These are phyloP conservation scores for Gentiana macrophylla DNA, from an alignment of 257 asterid species.

Conservation along the genomic window DNA sequence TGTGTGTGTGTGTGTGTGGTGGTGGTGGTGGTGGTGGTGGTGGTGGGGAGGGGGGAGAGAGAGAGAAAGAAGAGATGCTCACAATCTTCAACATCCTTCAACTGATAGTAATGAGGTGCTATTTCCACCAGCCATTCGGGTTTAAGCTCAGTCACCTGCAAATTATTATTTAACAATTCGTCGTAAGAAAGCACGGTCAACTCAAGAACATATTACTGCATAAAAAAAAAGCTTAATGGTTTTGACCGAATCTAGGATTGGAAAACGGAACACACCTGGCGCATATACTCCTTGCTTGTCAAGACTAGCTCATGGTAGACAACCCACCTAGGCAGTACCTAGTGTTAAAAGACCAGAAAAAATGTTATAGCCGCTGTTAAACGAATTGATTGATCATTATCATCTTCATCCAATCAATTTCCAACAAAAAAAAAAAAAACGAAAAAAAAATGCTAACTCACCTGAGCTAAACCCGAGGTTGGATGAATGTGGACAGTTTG, in stretches of 20 bases:
- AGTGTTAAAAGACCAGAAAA: background rate
- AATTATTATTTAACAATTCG: conserved; percentile 3
- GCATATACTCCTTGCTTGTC: conserved; percentile 92
- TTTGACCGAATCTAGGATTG: background rate
- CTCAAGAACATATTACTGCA: background rate
- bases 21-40: no score
- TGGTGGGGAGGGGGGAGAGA: background rate
- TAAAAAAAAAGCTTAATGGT: background rate
- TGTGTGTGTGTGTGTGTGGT: no score
- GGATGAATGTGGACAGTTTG: conserved; percentile 89
- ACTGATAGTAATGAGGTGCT: conserved; percentile 84
- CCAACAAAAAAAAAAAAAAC: no score
- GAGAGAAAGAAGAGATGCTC: conserved; percentile 12
- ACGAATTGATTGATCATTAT: background rate
- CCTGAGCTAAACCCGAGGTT: conserved; percentile 88
- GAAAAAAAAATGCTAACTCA: background rate
- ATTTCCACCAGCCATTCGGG: conserved; percentile 93
- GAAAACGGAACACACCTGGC: conserved; percentile 30
- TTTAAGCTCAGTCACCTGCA: conserved; percentile 72
- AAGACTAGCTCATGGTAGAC: conserved; percentile 82
- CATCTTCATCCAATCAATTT: no score
- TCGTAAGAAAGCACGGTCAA: background rate
- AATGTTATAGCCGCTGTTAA: background rate
- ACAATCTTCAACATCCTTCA: conserved; percentile 84
- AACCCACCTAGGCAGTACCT: conserved; percentile 92